Base-by-base conservation (phyloP, 2,329 filamentous ascomycete species). In the Aspergillus aculeatinus region DNA sequence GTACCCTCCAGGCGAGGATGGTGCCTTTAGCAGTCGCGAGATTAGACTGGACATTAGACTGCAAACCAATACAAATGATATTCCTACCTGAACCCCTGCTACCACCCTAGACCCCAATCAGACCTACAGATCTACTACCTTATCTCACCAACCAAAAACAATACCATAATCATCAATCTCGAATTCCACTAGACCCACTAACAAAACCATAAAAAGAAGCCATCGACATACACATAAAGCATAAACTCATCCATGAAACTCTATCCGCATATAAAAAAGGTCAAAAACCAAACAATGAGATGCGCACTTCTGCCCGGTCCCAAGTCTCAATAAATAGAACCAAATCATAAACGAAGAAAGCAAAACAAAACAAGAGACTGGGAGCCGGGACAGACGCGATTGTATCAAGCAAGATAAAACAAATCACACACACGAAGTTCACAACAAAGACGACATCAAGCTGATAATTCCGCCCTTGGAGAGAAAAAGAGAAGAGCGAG, bases 301-400 rank as follows among this genome's bases (percentile, higher is more conserved):
- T 79, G 77, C 77, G 77, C 77, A 79, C 77, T 79, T 79, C 77
- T 79, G 76, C 64, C 72, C 72, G 74, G 73, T 67, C 67, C 70
- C 71, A 67, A 72, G 70, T 67, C 72, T 68, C 61, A 60, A 63
- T 51, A 60, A 29, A 9, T 21, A 9, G 9, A 59, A 55, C 33
- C 21, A 59, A 11, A 27, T 54, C 27, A 29, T 10, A 29, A n/a
- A 42, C 47, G 3, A 56, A 56, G 61, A 55, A 55, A 55, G 23
- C 23, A 23, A 19, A 14, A 55, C 31, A 60, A 54, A 67, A 65
- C 61, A 60, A 64, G 69, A 55, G 58, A 68, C 66, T 64, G 68
- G 71, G 70, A 69, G 60, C 68, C 72, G 68, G 70, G 66, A 74
- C 77, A 79, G 77, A 79, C 77, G 77, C 77, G 77, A 70, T 79